Evolutionary conservation across 2,329 filamentous ascomycete species (phyloP), one percentile per base, ranked within the genome.

Genomic region (Colletotrichum sidae): DNA sequence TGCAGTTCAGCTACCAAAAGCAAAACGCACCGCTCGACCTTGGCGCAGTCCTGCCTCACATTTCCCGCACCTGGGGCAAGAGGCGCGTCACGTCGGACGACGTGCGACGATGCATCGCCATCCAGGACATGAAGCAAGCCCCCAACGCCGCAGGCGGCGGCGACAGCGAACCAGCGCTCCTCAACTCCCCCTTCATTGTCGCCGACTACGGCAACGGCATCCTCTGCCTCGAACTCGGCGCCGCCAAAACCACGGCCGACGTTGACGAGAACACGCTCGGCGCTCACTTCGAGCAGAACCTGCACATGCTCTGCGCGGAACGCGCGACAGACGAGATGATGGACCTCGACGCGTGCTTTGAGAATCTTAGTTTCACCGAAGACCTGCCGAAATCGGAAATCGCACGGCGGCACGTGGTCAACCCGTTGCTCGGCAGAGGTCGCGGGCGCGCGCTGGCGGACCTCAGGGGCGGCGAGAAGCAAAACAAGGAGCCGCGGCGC

Each of bases 31-130:
- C 92, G 0, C 86, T 89, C 33, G 90, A 93, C 71, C 75, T 93
- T 49, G 81, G 83, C 41, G 79, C 83, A 37, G 81, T 94, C 41
- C 83, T 86, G 39, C 87, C 87, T 9, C 84, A 88, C 61, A 81
- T 92, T 45, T 86, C 90, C 11, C 85, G 88, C 68, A 81, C 89
- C 42, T 94, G 91, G 91, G 90, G 90, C 65, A 93, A 91, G 78
- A 84, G 90, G 38, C 83, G 83, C 61, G 90, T 93, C 13, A 85
- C 83, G 0, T 78, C 86, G 0, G 86, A 88, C 45, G 91, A 94
- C 71, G 80, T 94, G 52, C 87, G 88, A 67, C 83, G 86, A 67
- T 86, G 90, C 68, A 76, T 94, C 25, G 90, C 89, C 53, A 78
- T 93, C n/a, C 83, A 90, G 71, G 79, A 80, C 50, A 76, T 78